These are phyloP conservation scores for Eleusine coracana DNA, from an alignment of 176 grass and related monocot genomes.

Conservation along the genomic window DNA sequence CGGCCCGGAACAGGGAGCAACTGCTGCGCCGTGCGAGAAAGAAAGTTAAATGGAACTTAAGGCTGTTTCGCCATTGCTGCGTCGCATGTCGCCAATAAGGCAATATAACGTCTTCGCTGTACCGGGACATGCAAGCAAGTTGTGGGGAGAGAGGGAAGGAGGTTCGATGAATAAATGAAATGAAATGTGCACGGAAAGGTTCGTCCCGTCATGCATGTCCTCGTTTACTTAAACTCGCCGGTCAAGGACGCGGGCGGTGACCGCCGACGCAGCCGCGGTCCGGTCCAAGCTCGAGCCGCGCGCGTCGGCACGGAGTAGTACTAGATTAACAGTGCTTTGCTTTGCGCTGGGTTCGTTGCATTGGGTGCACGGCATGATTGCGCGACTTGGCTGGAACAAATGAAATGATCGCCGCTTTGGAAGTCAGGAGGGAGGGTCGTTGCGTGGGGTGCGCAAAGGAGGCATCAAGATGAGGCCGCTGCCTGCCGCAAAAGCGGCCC, in stretches of 20 bases:
- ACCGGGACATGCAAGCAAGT: background rate
- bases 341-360: background rate
- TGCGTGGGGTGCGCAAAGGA: background rate
- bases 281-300: slow-evolving; percentile 4
- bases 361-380: slow-evolving; percentile 32
- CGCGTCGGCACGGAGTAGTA: background rate
- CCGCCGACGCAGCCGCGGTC: slow-evolving; percentile 27
- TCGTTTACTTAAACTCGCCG: background rate
- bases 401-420: slow-evolving; percentile 46
- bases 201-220: background rate
- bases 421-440: background rate
- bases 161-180: background rate
- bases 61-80: background rate
- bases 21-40: background rate
- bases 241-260: slow-evolving; percentile 29
- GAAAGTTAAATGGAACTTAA: background rate
- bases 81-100: background rate
- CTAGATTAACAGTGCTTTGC: background rate
- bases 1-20: background rate
- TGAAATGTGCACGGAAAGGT: background rate
- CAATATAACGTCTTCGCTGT: background rate
- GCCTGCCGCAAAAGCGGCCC: slow-evolving; percentile 46
- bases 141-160: too few species aligned
- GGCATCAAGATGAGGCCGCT: slow-evolving; percentile 39
- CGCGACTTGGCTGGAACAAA: background rate